These are phyloP conservation scores for Teratosphaeriaceae sp. DNA, from an alignment of 2,329 filamentous ascomycete genomes.

Conservation along the genomic window DNA sequence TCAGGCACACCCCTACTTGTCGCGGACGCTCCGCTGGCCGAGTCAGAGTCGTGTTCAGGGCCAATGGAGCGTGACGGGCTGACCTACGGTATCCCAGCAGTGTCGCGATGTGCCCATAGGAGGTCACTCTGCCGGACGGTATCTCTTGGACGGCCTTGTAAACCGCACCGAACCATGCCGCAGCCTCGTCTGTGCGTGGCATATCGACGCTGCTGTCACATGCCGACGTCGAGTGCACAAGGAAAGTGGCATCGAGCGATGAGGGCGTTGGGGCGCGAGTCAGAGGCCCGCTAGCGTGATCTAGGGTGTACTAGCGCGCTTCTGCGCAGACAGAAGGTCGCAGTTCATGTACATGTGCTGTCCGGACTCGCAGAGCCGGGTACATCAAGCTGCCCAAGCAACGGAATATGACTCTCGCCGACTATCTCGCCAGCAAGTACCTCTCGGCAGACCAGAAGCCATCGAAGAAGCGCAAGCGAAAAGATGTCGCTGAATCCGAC, in stretches of 20 bases:
- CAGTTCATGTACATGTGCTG: too few relatives aligned
- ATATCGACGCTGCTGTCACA: slow-evolving; percentile 26
- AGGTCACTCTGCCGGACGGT: slow-evolving; percentile 74
- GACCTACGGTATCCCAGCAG: slow-evolving; percentile 64
- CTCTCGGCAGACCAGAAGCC: slow-evolving; percentile 60
- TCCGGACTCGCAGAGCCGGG: too few relatives aligned
- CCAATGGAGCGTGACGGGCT: too few relatives aligned
- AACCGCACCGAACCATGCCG: slow-evolving; percentile 67
- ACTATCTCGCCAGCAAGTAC: slow-evolving; percentile 89
- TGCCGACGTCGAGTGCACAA: not conserved
- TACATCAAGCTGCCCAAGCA: too few relatives aligned
- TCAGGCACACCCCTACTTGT: slow-evolving; percentile 86
- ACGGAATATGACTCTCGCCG: slow-evolving; percentile 66
- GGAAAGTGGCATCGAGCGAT: not conserved
- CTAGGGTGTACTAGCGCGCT: too few relatives aligned
- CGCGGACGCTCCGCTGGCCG: slow-evolving; percentile 41
- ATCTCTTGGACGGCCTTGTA: slow-evolving; percentile 83
- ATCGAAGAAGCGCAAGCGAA: slow-evolving; percentile 48
- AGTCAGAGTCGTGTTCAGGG: slow-evolving; percentile 3
- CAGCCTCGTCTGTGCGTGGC: slow-evolving; percentile 67
- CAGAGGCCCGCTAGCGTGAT: too few relatives aligned
- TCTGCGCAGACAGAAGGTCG: too few relatives aligned
- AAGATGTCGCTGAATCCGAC: slow-evolving; percentile 27
- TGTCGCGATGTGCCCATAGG: slow-evolving; percentile 73
- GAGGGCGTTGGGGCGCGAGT: not conserved